A percentile compares a stretch with the other conserved stretches of the same genome.
Evolutionary conservation across 2,329 filamentous ascomycete species (phyloP).

Genomic region (Epichloe baconii): DNA sequence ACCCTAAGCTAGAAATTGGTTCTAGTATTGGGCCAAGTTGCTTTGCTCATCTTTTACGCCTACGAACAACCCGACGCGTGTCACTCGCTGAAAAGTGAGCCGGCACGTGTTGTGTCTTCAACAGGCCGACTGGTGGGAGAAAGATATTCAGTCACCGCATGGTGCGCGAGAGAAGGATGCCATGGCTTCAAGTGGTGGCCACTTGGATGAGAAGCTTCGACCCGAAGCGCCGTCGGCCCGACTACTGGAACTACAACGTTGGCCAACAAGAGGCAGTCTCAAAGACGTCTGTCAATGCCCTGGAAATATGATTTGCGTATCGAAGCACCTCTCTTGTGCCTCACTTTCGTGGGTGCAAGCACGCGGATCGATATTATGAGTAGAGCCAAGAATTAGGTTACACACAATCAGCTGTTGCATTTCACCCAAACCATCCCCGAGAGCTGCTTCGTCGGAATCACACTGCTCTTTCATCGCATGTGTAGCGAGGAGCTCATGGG

Average conservation of each 20-base stretch:
- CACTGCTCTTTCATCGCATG: slow-evolving; percentile 15
- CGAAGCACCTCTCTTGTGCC: background rate
- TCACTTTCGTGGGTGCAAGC: background rate
- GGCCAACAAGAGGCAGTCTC: slow-evolving; percentile 30
- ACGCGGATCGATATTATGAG: slow-evolving; percentile 12
- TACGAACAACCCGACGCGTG: slow-evolving; percentile 17
- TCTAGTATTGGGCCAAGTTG: slow-evolving; percentile 62
- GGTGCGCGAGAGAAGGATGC: slow-evolving; percentile 46
- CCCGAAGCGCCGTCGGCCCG: slow-evolving; percentile 60
- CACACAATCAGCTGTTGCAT: slow-evolving; percentile 32
- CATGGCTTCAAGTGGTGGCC: slow-evolving; percentile 44
- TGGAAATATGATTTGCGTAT: background rate
- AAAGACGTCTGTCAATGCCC: slow-evolving; percentile 18
- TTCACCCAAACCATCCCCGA: slow-evolving; percentile 19
- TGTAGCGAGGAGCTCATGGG: slow-evolving; percentile 26
- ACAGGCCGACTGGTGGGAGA: slow-evolving; percentile 33
- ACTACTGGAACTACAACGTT: slow-evolving; percentile 49
- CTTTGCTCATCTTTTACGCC: slow-evolving; percentile 54
- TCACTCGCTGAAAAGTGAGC: slow-evolving; percentile 39
- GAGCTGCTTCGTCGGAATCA: slow-evolving; percentile 33
- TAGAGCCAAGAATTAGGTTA: slow-evolving; percentile 31
- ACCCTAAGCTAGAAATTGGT: slow-evolving; percentile 79
- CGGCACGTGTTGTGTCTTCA: slow-evolving; percentile 16
- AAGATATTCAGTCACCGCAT: slow-evolving; percentile 44
- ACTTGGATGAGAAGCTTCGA: slow-evolving; percentile 58